Evolutionary conservation across 2,329 filamentous ascomycete species (phyloP), one percentile per base, ranked within the genome.

Genomic region (Geosmithia putterillii): DNA sequence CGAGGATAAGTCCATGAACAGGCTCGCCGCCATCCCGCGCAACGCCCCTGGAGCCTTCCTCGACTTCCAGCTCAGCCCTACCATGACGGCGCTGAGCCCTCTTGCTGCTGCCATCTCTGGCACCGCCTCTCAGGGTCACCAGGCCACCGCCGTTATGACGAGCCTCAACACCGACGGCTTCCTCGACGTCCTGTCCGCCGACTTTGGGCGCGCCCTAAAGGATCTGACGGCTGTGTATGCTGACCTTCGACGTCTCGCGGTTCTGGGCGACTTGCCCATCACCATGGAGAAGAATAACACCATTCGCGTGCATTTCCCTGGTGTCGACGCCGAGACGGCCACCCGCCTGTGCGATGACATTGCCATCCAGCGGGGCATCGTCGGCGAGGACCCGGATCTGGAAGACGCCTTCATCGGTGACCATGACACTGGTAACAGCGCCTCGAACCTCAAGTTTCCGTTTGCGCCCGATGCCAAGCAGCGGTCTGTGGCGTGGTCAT

Each of bases 51-150:
- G 92, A 21, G 85, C 89, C 1, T 90, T 78, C 61, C 73, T 98
- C 57, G 88, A 94, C 63, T 98, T 96, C 67, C 73, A 80, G 53
- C 69, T 96, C 53, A 87, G 79, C 62, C 92, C 92, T 3, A 94
- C 86, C 46, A 79, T 96, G 57, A 96, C 90, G 25, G 87, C 90
- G 23, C 74, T 98, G 45, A 83, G 82, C 52, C 80, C 84, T 9
- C 67, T 94, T 37, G 72, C 71, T 44, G 71, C 71, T 9, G 69
- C 66, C 10, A 64, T 83, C 45, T 66, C 76, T 18, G 63, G 61
- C 46, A 54, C 62, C 3, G 57, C 61, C 3, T 66, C 68, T 66
- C 53, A 62, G 65, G 10, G 28, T 32, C 52, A 57, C 40, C 54
- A 60, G 41, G 59, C 66, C 23, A 55, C 62, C 40, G 52, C 62